These are phyloP conservation scores for Clarireedia homoeocarpa DNA, from an alignment of 2,329 filamentous ascomycete genomes.

Conservation along the genomic window DNA sequence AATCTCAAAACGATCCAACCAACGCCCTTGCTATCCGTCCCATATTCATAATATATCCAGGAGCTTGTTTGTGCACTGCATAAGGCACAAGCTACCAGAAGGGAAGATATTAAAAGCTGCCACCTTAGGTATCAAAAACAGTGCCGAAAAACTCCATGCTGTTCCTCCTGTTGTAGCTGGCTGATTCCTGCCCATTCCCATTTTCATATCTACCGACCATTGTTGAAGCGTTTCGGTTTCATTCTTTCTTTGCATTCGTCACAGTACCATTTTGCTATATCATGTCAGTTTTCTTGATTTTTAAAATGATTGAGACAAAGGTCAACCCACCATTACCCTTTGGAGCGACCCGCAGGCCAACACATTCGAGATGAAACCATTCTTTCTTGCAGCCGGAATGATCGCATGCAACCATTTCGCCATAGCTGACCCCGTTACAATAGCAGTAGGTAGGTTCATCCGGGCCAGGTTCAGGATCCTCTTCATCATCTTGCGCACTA, in stretches of 20 bases:
- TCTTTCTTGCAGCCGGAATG: slow-evolving; percentile 64
- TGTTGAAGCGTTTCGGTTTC: slow-evolving; percentile 23
- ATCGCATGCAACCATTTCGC: slow-evolving; percentile 79
- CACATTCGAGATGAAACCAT: slow-evolving; percentile 80
- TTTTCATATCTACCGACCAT: slow-evolving; percentile 15
- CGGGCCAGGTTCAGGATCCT: slow-evolving; percentile 55
- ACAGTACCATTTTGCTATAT: slow-evolving; percentile 28
- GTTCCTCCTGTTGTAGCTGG: not conserved
- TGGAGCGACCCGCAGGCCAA: slow-evolving; percentile 72
- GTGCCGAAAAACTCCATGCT: slow-evolving; percentile 7
- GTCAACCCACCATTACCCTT: slow-evolving; percentile 39
- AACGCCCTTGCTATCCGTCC: not conserved
- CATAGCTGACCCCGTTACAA: slow-evolving; percentile 72
- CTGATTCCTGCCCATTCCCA: not conserved
- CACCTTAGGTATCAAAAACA: slow-evolving; percentile 6
- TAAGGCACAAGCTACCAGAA: not conserved
- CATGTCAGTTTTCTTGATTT: not conserved
- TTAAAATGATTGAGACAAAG: not conserved
- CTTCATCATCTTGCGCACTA: slow-evolving; percentile 38
- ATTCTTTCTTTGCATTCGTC: slow-evolving; percentile 27
- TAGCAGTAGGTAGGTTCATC: slow-evolving; percentile 73
- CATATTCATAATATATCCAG: slow-evolving; percentile 7
- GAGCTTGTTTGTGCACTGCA: not conserved
- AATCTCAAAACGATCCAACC: not conserved
- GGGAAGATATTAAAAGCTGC: not conserved